phyloP scores from a whole-genome alignment of 805 yeast genomes.

The Saccharomycopsis javanensis region DNA sequence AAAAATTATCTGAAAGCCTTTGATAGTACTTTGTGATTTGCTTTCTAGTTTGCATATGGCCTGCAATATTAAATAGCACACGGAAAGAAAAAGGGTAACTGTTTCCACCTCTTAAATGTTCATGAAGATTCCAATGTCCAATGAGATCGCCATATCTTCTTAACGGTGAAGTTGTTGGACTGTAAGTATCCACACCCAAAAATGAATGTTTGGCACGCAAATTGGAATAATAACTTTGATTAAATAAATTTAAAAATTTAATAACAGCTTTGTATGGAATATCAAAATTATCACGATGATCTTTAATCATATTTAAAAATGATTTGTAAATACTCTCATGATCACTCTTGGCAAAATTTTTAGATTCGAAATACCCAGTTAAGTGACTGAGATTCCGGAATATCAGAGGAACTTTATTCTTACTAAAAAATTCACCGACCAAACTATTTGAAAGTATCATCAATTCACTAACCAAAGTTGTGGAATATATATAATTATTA shows the following conservation, averaged over 20 bases:
- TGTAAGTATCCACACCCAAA: conserved; percentile 52
- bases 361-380: conserved; percentile 23
- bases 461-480: conserved; percentile 60
- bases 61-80: neutral
- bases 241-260: conserved; percentile 38
- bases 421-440: conserved; percentile 38
- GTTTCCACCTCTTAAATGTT: conserved; percentile 25
- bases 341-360: neutral
- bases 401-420: conserved; percentile 42
- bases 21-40: neutral
- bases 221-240: conserved; percentile 43
- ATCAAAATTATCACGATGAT: conserved; percentile 19
- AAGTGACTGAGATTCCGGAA: conserved; percentile 29
- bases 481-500: conserved; percentile 16
- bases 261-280: conserved; percentile 27
- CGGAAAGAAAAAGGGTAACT: neutral
- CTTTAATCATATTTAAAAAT: neutral
- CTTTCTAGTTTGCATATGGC: conserved; percentile 1
- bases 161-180: conserved; percentile 82
- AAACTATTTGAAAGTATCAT: conserved; percentile 76
- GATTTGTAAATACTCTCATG: neutral
- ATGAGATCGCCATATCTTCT: conserved; percentile 74
- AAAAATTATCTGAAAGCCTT: neutral
- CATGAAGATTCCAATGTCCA: conserved; percentile 67
- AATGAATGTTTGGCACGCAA: conserved; percentile 44